Evolutionary conservation across 306 rosid species (phyloP), one percentile per base, ranked within the genome.

Genomic region (Gleditsia sinensis): DNA sequence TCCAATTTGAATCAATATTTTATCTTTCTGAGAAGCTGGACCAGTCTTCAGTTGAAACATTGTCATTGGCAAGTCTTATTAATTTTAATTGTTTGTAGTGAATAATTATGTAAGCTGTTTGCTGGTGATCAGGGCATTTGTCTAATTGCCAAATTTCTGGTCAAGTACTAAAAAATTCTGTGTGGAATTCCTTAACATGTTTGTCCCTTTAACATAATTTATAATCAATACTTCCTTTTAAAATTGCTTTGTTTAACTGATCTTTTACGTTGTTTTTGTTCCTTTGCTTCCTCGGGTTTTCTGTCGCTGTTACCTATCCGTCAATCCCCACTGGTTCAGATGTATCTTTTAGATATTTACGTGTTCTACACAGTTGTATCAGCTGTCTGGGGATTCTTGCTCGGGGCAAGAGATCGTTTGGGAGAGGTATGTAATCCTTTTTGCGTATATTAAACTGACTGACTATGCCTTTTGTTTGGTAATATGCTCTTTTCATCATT

Each of bases 351-450:
- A 64, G 98, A 94, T 82, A 72, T 88, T 45, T 72, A 91, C 25
- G 69, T 94, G 30, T 91, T 94, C 79, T 94, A 94, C 87, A 88
- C 92, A 10, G n/a, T 94, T 51, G 67, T 84, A 61, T 91, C 96
- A 24, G 84, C 96, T 67, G 85, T 91, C 73, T 86, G 83, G 81
- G 97, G 98, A 74, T 94, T 88, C 88, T 83, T 94, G 84, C 90
- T 89, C 13, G 98, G 98, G 33, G 98, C 96, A 37, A 89, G 96
- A 81, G 97, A 83, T 81, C 96, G 94, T 34, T 86, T 94, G 62
- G 98, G 98, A 57, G 97, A 94, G 90, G 98, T 91, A 79, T 72
- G 83, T 59, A 1, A n/a, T 54, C 5, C 57, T 68, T 24, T 59
- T 50, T 7, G 11, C 16, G 24, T 6, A 57, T 2, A 19, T 34